Evolutionary conservation across 805 yeast genomes (phyloP), one percentile per base, ranked within the genome.

Genomic region (Candida railenensis): DNA sequence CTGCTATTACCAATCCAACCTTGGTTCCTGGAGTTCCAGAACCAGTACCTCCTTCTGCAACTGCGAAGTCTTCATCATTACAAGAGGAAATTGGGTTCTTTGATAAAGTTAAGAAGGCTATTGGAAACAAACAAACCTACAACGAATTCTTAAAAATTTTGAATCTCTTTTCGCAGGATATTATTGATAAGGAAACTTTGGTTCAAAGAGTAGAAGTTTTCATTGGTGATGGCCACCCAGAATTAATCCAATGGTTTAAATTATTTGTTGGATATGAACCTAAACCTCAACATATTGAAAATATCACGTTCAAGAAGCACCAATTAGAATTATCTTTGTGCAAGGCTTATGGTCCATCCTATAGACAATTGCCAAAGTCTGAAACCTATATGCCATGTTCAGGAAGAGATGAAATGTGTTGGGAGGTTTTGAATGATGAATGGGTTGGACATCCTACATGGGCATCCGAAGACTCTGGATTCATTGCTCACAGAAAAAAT

Each of bases 401-500:
- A 8, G 99, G 99, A 15, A 82, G 99, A 58, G 99, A 94, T 67
- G 98, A 92, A 57, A 87, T 94, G 91, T 94, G 99, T 64, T 92
- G 97, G 97, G 97, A 92, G 61, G 97, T 94, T 14, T 77, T 94
- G 56, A 94, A 94, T 66, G 99, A 94, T 65, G 98, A 92, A 67
- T 94, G 98, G 97, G 98, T 94, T 32, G 97, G 97, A 4, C 98
- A 94, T 67, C 99, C 99, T 19, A 95, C 96, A n/a, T 94, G 99
- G 99, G 99, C 98, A 3, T 92, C 98, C 0, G 99, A 94, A 65
- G 99, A 94, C 65, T 88, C 97, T 11, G 99, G 99, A 0, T 94
- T 92, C 58, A 91, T 94, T 62, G 97, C 99, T n/a, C 99, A 94
- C 65, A 82, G 98, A 53, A 94, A 94, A 67, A 94, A 94, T 63